A percentile compares a stretch with the other conserved stretches of the same genome.
These are phyloP conservation scores for Tulasnella sp. DNA, from an alignment of 768 basidiomycete genomes.

Conservation along the genomic window DNA sequence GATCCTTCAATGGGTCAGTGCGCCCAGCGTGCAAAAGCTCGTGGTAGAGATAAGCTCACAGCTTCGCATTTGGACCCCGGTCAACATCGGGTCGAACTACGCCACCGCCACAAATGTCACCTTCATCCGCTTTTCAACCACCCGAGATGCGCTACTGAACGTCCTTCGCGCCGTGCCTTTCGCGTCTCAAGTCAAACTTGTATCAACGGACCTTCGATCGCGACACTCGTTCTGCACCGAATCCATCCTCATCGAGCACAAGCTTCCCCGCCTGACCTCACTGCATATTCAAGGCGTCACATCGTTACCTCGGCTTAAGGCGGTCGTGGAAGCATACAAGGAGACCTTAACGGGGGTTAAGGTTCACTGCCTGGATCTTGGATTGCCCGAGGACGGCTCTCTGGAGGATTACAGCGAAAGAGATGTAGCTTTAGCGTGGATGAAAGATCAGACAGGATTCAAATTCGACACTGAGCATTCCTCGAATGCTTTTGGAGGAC, in stretches of 20 bases:
- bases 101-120: neutral
- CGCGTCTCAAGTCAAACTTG: neutral
- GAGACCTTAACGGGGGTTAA: neutral
- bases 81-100: constrained; percentile 1
- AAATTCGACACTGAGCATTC: neutral
- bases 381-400: neutral
- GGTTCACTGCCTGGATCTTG: neutral
- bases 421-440: neutral
- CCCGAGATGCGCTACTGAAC: neutral
- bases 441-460: neutral
- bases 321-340: neutral
- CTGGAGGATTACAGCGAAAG: neutral
- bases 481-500: neutral
- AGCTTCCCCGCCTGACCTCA: neutral
- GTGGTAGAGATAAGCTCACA: neutral
- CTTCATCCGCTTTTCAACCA: neutral
- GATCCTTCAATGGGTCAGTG: neutral
- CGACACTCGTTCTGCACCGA: neutral
- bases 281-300: neutral
- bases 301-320: neutral
- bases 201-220: neutral
- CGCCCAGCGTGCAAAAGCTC: neutral
- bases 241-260: neutral
- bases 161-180: neutral
- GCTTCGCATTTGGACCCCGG: neutral